These are phyloP conservation scores for Lycium barbarum DNA, from an alignment of 257 asterid genomes.

Conservation along the genomic window DNA sequence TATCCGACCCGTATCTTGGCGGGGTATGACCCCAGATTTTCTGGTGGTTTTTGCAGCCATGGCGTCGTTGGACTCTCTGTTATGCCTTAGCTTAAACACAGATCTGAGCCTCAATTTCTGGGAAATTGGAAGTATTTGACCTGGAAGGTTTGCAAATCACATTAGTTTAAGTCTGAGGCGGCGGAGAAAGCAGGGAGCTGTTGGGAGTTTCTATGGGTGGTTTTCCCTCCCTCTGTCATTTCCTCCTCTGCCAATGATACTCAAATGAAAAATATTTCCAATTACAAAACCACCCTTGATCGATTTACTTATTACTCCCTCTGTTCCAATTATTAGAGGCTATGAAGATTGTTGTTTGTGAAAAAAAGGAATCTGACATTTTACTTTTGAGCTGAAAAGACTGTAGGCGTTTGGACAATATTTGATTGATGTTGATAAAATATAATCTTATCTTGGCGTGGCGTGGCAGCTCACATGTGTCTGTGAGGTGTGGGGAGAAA, in stretches of 20 bases:
- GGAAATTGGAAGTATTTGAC: not conserved
- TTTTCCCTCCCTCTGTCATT: conserved; percentile 28
- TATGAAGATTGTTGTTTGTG: conserved; percentile 17
- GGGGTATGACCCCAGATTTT: conserved; percentile 36
- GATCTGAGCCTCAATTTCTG: conserved; percentile 36
- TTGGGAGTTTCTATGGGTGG: conserved; percentile 34
- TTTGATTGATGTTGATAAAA: not conserved
- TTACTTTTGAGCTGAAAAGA: not conserved
- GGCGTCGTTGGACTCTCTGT: not conserved
- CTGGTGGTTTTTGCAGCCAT: conserved; percentile 35
- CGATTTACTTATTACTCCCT: not conserved
- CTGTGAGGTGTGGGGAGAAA: not conserved
- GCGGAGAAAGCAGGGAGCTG: conserved; percentile 9
- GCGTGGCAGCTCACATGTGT: not conserved
- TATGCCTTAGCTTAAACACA: not conserved
- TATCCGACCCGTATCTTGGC: conserved; percentile 36
- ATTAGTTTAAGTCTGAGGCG: conserved; percentile 36
- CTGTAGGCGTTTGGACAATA: not conserved
- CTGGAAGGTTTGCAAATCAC: not conserved
- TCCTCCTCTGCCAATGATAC: conserved; percentile 39
- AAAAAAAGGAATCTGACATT: not conserved
- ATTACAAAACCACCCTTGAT: not conserved
- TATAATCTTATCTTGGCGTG: not conserved
- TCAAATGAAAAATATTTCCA: not conserved
- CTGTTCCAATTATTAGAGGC: not conserved